Base-by-base conservation (phyloP, 495 filamentous ascomycete genomes). In the Aspergillus ostianus region DNA sequence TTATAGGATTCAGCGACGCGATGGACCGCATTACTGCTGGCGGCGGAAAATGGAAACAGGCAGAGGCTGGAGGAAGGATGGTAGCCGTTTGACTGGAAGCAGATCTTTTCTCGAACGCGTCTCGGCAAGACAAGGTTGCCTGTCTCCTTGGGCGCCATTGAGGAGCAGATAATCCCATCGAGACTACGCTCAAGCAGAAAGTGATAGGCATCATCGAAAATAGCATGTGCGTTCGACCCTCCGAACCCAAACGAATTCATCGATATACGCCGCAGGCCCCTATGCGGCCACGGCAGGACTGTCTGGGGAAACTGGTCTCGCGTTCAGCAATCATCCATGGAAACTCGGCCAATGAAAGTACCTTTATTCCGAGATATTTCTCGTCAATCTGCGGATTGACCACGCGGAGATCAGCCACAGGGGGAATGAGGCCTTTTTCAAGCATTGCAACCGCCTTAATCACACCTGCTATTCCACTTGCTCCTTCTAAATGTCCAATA, bases 211-310 rank as follows among this genome's bases (percentile, higher is more conserved):
- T 55, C 51, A 19, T 64, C 58, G 0, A 64, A 30, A 12, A 89
- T 83, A 8, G 73, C 83, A 60, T 87, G 84, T 4, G 82, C 77
- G 61, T 88, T 88, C 7, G 82, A 77, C 21, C 86, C 86, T 45
- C 86, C 85, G 58, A 85, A 87, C 0, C 86, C 85, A 54, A 89
- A 88, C 4, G 80, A 84, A 60, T 87, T 89, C 13, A 90, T 80
- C 55, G 80, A 82, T 1, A 74, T 81, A 20, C 81, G 73, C 13
- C 64, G 62, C 2, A 57, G 30, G 15, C 63, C 72, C 57, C 23
- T 55, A 10, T 45, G 67, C 51, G 63, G 73, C 66, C 67, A 74
- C n/a, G n/a, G n/a, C n/a, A n/a, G n/a, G n/a, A n/a, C n/a, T n/a
- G n/a, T n/a, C n/a, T n/a, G n/a, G n/a, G n/a, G n/a, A n/a, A n/a